Evolutionary conservation across 2,329 filamentous ascomycete species (phyloP).

Genomic region (Lasiodiplodia sp.): DNA sequence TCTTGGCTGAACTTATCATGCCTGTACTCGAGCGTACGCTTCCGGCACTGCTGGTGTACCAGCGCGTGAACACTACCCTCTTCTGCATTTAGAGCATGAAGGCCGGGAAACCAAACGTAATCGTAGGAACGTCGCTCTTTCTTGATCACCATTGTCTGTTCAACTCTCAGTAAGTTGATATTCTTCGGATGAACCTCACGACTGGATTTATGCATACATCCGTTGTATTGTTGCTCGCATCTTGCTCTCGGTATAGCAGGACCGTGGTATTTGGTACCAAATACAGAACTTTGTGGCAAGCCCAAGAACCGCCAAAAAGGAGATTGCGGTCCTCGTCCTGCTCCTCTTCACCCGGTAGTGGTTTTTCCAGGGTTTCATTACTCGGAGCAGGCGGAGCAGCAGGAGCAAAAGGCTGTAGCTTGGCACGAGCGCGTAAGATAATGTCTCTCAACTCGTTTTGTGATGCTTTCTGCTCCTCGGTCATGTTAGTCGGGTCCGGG

Average conservation of each 20-base stretch:
- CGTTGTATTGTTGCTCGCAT: background rate
- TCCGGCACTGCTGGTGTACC: background rate
- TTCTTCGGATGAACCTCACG: too few species aligned
- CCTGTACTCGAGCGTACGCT: background rate
- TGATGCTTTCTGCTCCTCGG: background rate
- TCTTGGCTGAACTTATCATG: background rate
- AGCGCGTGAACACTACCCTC: background rate
- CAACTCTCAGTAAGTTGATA: background rate
- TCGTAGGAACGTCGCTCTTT: background rate
- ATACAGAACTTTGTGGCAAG: background rate
- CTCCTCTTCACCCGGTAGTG: background rate
- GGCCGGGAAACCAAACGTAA: background rate
- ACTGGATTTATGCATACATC: background rate
- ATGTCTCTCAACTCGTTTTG: background rate
- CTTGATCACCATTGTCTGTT: background rate
- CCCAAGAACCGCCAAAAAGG: background rate
- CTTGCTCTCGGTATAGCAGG: background rate
- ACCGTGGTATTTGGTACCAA: background rate
- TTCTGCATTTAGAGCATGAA: background rate
- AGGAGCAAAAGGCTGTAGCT: background rate
- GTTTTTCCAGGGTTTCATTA: background rate
- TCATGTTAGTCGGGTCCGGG: background rate
- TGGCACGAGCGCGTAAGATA: background rate
- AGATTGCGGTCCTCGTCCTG: background rate
- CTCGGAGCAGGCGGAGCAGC: background rate